Evolutionary conservation across 2,329 filamentous ascomycete species (phyloP).

Genomic region (Remersonia thermophila): DNA sequence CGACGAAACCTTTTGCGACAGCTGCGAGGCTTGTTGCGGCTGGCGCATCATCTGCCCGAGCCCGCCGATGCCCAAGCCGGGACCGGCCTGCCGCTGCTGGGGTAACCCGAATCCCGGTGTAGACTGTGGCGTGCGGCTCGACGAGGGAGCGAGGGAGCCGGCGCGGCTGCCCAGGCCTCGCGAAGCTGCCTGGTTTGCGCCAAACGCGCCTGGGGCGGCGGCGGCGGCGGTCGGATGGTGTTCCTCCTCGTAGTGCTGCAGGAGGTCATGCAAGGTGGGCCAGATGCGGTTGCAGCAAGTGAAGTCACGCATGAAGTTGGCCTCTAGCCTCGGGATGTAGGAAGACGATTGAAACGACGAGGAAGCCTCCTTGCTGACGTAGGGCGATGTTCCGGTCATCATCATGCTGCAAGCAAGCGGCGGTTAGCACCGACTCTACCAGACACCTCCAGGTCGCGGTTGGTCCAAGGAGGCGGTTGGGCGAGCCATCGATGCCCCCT

Average conservation of each 20-base stretch:
- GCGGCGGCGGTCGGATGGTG: conserved; percentile 54
- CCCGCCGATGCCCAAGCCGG: conserved; percentile 22
- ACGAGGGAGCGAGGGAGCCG: conserved; percentile 12
- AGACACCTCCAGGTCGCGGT: too few species aligned
- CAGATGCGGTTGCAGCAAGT: conserved; percentile 84
- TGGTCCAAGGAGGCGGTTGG: too few species aligned
- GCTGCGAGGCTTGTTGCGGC: conserved; percentile 24
- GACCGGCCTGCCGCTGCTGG: conserved; percentile 15
- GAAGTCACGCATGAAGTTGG: conserved; percentile 96
- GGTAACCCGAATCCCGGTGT: conserved; percentile 14
- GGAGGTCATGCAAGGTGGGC: conserved; percentile 81
- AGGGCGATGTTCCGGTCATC: conserved; percentile 94
- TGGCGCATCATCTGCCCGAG: conserved; percentile 32
- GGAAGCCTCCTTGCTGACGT: conserved; percentile 59
- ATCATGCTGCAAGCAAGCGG: conserved; percentile 52
- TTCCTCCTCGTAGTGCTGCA: conserved; percentile 93
- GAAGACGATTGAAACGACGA: conserved; percentile 94
- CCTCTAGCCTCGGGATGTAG: conserved; percentile 90
- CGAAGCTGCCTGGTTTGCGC: conserved; percentile 8
- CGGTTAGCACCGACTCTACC: conserved; percentile 1
- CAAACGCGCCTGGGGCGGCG: conserved; percentile 21
- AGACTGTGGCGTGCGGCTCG: conserved; percentile 12
- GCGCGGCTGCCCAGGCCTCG: conserved; percentile 17
- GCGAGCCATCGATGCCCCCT: too few species aligned
- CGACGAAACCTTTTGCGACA: conserved; percentile 16